Base-by-base conservation (phyloP, 2,329 filamentous ascomycete genomes). In the Hysterium pulicare region DNA sequence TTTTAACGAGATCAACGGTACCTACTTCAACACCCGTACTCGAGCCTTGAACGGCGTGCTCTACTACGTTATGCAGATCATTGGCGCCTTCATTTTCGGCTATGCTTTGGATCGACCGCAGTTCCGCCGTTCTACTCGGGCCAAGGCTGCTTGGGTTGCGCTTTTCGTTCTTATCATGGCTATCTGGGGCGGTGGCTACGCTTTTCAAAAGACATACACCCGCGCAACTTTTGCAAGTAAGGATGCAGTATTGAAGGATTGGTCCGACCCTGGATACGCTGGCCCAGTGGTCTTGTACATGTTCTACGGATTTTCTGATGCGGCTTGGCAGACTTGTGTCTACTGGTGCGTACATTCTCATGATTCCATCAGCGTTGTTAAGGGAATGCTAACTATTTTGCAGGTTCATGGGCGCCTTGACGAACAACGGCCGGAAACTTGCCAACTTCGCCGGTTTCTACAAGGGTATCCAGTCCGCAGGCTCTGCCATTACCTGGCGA, bases 371-470 rank as follows among this genome's bases (percentile, higher is more conserved):
- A n/a, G 13, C 5, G 2, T 42, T 20, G 20, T 33, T 37, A 38
- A 16, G 32, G 0, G 11, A 26, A 19, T 26, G 16, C 17, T 33
- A 31, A 38, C 15, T 20, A 40, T 33, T 26, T 41, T 23, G 28
- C 41, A 86, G 83, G 84, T 90, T 86, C 73, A 95, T 97, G 86
- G 91, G 91, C 38, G 81, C 90, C 6, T 76, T 96, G 33, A 90
- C 87, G 62, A 97, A 97, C 79, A 95, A 91, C 50, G 82, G 87
- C 47, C 88, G 90, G 66, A 91, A 90, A 67, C 80, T 91, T 21
- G 90, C 91, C 71, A 95, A 96, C 74, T 86, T 91, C 59, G 86
- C 89, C 32, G 90, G 87, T 49, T 90, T 87, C 74, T 93, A 93
- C 78, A 93, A 93, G 72, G 84, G 84, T 38, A 86, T 95, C 50